Conservation (phyloP, 2,329 filamentous ascomycete species). For the Colletotrichum sp. region DNA sequence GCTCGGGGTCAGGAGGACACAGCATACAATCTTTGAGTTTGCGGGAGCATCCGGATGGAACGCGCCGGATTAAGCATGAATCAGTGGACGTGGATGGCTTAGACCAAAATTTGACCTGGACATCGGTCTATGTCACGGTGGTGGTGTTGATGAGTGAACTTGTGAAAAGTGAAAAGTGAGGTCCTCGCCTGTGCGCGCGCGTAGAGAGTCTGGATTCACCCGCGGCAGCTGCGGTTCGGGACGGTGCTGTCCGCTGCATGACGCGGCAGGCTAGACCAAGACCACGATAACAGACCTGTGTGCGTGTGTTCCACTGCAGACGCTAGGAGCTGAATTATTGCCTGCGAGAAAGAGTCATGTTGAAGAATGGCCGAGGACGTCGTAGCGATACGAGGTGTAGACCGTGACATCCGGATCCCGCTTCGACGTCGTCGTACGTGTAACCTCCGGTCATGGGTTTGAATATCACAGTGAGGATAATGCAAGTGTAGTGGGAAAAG, state of each 20-base stretch:
- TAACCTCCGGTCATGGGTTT: neutral
- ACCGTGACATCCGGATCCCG: neutral
- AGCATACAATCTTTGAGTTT: neutral
- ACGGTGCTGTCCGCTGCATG: neutral
- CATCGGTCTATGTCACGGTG: neutral
- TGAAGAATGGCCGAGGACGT: neutral
- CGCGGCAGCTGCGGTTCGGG: neutral
- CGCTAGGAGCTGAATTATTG: neutral
- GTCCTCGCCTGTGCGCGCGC: neutral
- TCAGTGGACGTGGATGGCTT: neutral
- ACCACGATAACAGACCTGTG: neutral
- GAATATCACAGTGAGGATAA: neutral
- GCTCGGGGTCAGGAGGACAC: neutral
- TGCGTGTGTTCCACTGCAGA: neutral
- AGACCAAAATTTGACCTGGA: neutral
- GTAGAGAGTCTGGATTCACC: neutral
- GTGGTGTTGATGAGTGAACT: neutral
- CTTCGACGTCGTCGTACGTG: neutral
- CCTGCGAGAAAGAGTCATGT: neutral
- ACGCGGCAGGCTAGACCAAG: neutral
- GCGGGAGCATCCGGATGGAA: neutral
- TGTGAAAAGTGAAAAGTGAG: fast-evolving
- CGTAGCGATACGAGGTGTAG: neutral
- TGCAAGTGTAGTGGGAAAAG: neutral
- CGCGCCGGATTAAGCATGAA: neutral